Evolutionary conservation across 129 eudicot genomes (phyloP).

Genomic region (Daucus carota): DNA sequence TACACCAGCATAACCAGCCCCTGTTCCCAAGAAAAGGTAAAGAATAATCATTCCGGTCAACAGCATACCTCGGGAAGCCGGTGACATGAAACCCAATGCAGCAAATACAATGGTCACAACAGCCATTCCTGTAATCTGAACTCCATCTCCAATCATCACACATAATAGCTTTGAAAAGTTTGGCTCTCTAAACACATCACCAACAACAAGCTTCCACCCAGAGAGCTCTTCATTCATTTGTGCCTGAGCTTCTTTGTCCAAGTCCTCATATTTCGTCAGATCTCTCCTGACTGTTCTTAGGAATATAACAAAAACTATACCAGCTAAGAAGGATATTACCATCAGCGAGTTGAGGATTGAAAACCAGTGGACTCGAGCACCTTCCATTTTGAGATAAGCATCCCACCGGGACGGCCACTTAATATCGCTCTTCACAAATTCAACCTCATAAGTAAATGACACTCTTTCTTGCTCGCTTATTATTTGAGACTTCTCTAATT

Average conservation of each 20-base stretch:
- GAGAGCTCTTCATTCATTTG: conserved; percentile 69
- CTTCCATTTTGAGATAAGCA: conserved; percentile 69
- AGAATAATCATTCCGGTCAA: conserved; percentile 64
- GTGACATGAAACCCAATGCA: conserved; percentile 73
- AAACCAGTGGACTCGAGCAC: conserved; percentile 69
- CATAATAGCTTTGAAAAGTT: conserved; percentile 45
- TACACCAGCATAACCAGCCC: conserved; percentile 60
- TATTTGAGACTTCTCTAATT: conserved; percentile 46
- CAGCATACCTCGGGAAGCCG: conserved; percentile 69
- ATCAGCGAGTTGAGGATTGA: conserved; percentile 57
- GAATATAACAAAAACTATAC: conserved; percentile 59
- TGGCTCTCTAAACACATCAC: conserved; percentile 65
- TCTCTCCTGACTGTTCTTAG: conserved; percentile 62
- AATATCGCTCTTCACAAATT: conserved; percentile 53
- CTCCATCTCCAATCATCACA: conserved; percentile 60
- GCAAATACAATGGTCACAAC: conserved; percentile 58
- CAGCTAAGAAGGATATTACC: conserved; percentile 64
- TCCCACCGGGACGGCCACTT: conserved; percentile 79
- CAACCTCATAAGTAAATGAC: conserved; percentile 56
- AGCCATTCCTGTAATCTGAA: conserved; percentile 61
- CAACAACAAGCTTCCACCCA: conserved; percentile 75
- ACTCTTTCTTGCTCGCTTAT: conserved; percentile 57
- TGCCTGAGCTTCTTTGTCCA: conserved; percentile 72
- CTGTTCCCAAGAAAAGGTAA: conserved; percentile 56
- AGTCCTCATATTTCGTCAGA: conserved; percentile 55